A percentile compares a stretch with the other conserved stretches of the same genome.
phyloP scores from a whole-genome alignment of 2,329 filamentous ascomycete genomes.

The Trichoderma sp. region DNA sequence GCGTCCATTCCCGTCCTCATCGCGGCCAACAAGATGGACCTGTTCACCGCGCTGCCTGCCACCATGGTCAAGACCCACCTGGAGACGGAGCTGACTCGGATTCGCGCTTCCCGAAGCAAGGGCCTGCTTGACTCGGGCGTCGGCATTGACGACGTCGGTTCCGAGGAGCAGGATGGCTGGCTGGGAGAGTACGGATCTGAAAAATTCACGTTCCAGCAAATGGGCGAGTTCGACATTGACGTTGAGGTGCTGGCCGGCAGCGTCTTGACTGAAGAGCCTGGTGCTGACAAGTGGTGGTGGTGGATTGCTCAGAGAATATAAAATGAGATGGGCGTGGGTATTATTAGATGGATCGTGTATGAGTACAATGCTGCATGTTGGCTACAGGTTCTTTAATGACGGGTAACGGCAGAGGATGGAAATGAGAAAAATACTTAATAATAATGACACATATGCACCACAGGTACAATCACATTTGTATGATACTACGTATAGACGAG shows the following conservation, averaged over 20 bases:
- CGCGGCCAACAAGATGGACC: constrained; percentile 91
- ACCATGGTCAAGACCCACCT: constrained; percentile 70
- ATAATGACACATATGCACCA: constrained; percentile 10
- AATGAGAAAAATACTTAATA: constrained; percentile 3
- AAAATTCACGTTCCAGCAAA: constrained; percentile 74
- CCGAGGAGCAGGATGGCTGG: constrained; percentile 77
- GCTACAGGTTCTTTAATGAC: not conserved
- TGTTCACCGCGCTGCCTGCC: constrained; percentile 87
- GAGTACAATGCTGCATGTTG: not conserved
- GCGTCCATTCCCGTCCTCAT: constrained; percentile 68
- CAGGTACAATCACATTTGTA: not conserved
- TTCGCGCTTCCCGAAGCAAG: constrained; percentile 73
- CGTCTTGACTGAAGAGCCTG: constrained; percentile 62
- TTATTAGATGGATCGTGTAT: constrained; percentile 20
- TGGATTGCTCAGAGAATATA: constrained; percentile 81
- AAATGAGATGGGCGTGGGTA: not conserved
- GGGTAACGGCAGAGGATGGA: not conserved
- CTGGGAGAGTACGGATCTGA: constrained; percentile 77
- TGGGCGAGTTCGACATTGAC: constrained; percentile 78
- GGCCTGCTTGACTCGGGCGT: constrained; percentile 79
- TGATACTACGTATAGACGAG: not conserved
- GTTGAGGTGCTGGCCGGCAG: constrained; percentile 77
- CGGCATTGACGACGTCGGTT: constrained; percentile 58
- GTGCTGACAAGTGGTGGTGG: constrained; percentile 80
- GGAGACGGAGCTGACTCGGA: constrained; percentile 76